phyloP scores from a whole-genome alignment of 73 alveolate genomes.

The Durusdinium trenchii region DNA sequence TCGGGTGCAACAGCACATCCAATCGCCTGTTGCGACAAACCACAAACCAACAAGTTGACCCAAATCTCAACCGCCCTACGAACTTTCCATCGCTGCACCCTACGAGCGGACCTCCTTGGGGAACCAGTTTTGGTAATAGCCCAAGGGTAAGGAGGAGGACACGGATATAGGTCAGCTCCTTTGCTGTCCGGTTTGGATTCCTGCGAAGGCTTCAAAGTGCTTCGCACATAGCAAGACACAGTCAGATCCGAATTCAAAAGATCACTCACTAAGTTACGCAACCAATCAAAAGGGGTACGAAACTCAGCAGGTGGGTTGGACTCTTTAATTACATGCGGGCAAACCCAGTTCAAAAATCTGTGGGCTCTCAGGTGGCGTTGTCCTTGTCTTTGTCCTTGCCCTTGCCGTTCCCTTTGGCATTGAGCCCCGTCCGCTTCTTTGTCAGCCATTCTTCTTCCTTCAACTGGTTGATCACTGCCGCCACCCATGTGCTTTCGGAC shows the following conservation, averaged over 20 bases:
- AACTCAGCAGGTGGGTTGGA: neutral
- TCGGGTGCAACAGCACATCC: neutral
- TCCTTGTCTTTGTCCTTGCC: constrained; percentile 17
- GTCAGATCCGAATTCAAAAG: neutral
- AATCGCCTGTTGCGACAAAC: neutral
- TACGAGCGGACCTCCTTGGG: constrained; percentile 36
- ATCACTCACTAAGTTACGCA: neutral
- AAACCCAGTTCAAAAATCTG: neutral
- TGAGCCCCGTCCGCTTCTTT: neutral
- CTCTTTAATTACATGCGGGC: neutral
- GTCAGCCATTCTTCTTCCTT: constrained; percentile 57
- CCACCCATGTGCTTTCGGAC: constrained; percentile 30
- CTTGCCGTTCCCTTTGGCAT: neutral
- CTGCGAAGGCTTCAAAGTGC: neutral
- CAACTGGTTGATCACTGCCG: constrained; percentile 50
- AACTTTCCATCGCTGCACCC: neutral
- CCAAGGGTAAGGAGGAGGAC: constrained; percentile 81
- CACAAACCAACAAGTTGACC: constrained; percentile 50
- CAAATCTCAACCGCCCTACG: constrained; percentile 5
- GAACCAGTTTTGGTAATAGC: too few species aligned
- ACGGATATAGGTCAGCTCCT: constrained; percentile 10
- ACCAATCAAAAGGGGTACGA: neutral
- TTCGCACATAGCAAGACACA: neutral
- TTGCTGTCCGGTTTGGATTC: neutral
- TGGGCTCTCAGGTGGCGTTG: neutral